Evolutionary conservation across 2,329 filamentous ascomycete genomes (phyloP), one percentile per base, ranked within the genome.

Genomic region (Xenosphaeropsis pyriputrescens): DNA sequence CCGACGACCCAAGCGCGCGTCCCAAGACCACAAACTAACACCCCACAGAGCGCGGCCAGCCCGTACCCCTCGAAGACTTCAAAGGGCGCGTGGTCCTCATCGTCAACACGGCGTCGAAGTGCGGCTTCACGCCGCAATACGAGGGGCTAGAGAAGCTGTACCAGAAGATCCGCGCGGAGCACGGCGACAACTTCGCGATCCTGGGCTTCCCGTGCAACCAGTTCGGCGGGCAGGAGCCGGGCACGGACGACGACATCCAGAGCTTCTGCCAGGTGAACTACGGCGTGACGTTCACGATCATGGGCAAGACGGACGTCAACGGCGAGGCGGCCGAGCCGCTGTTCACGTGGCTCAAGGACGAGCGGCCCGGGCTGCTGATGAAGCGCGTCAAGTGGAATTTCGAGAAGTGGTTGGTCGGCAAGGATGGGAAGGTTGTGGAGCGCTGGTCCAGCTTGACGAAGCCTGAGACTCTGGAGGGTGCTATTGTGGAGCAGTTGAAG

Each of bases 311-410:
- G 36, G 84, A 96, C 43, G 91, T 96, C 54, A 98, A 98, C 58
- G 91, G 91, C 52, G 75, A 81, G 50, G 67, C 75, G 19, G 81
- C 86, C 35, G 75, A 76, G 50, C 86, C 88, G 1, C 61, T 94
- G 29, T 96, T 71, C 59, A 70, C 82, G 56, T 98, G 73, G 73
- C 60, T 81, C 54, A 81, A 80, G 67, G 59, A 62, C 32, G 64
- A 78, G 61, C 80, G 85, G 67, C 72, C 89, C 1, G 88, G 91
- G 16, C 54, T 95, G 39, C 63, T 96, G 63, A 58, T 96, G 55
- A 89, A 93, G 78, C 63, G 79, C 44, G 70, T 98, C 52, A 95
- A 96, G 80, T 98, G 91, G 91, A 98, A 98, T 65, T 98, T 96
- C 67, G 91, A 98, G 63, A 98, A 98, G 74, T 98, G 95, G 64